Evolutionary conservation across 1,284 basidiomycete genomes (phyloP), one percentile per base, ranked within the genome.

Genomic region (Omphalotus olearius): DNA sequence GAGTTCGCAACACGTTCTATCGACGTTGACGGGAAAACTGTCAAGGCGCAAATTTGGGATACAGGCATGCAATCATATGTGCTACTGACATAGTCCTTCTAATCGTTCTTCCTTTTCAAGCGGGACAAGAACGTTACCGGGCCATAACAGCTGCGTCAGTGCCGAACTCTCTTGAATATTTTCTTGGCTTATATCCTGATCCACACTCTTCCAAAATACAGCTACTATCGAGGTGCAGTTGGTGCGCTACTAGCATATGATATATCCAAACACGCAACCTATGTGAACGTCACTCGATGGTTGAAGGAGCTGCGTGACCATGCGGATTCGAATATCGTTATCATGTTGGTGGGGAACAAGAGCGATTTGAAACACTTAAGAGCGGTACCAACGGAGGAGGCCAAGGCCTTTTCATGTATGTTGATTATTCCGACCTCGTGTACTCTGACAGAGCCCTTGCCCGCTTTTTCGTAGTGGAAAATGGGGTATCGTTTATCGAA

Each of bases 1-100:
- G 97, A 99, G 72, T 99, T 99, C 66, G 96, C 96, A 7, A 98
- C 96, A 45, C 83, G 97, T 64, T 93, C 93, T 46, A 93, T 96
- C 69, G 89, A 83, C 59, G 92, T 98, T 13, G 96, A 98, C 69
- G 84, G 86, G 40, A 99, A 99, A 85, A 97, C 89, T 4, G 83
- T 99, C 64, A 99, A 99, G 75, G 96, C 96, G 25, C 96, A 99
- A 74, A 98, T 99, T 63, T 99, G 96, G 96, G 97, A 99, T 75
- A 98, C 94, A 63, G 91, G 91, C 91, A 78, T 71, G 69, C 57
- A 28, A 45, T 48, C 20, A 6, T 28, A 39, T 36, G 13, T 37
- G 14, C 23, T 26, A 20, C 35, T 47, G 23, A 28, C 45, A 47
- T 20, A 50, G 44, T 18, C 26, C 16, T n/a, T 33, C 33, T 35